Base-by-base conservation (phyloP, 1,284 basidiomycete genomes). In the Melampsora americana region DNA sequence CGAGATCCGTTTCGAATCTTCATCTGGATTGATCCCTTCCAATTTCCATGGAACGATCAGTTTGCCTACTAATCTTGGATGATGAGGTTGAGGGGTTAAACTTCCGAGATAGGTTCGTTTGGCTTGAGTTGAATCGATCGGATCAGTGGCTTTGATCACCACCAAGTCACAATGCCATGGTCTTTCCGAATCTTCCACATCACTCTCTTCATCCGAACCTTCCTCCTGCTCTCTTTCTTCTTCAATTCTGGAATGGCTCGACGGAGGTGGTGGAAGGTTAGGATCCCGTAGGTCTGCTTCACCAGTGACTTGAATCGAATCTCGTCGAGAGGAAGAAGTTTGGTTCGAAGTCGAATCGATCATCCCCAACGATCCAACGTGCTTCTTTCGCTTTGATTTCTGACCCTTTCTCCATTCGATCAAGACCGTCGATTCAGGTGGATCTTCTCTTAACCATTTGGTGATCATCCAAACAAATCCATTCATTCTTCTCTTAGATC, bases 151-250 rank as follows among this genome's bases (percentile, higher is more conserved):
- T 4, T 35, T 35, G 35, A 35, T 35, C 66, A 85, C 84, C 1
- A 86, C 83, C 14, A 84, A 81, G 61, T 81, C 81, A 82, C 95
- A 98, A 59, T 89, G 88, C 95, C 95, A 99, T 0, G 94, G 92
- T 35, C 92, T 93, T 83, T 97, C 95, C 62, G 90, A 92, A 82
- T 98, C 95, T 82, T 98, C 95, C 0, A 93, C 92, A 80, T 97
- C 94, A 77, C 90, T 92, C 68, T 93, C 84, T 44, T 83, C 79
- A 11, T 77, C 82, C 6, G 78, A 80, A 5, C 78, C 79, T 35
- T 71, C 71, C 26, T 61, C 66, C 71, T 48, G 35, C 46, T 7
- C 70, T 20, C 20, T 30, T n/a, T 66, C 18, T 35, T 42, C n/a
- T 64, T 70, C 4, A 39, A 79, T 11, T 50, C n/a, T 11, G 11